Conservation (phyloP, 768 basidiomycete genomes). For the Royoungia palumana region DNA sequence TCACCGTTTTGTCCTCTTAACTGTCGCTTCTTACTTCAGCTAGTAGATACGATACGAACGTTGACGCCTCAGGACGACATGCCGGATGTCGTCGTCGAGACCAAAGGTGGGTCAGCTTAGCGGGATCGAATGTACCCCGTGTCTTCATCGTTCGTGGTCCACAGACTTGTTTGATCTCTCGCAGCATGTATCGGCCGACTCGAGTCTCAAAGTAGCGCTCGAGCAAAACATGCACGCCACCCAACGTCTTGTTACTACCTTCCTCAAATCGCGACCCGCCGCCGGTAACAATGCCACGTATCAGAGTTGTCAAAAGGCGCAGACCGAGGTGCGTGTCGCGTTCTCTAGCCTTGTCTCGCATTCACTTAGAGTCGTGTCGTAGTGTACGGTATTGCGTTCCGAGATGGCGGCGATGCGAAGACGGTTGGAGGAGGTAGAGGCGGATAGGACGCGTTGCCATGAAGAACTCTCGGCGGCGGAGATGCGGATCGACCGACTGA, state of each 20-base stretch:
- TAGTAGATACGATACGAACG: constrained; percentile 63
- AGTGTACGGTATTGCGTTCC: constrained; percentile 60
- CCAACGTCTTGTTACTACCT: constrained; percentile 53
- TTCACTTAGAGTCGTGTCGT: constrained; percentile 13
- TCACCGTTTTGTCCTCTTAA: not conserved
- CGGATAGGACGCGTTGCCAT: constrained; percentile 47
- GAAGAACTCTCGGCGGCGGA: constrained; percentile 54
- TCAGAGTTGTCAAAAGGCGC: constrained; percentile 48
- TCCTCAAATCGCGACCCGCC: constrained; percentile 40
- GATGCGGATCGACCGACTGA: constrained; percentile 58
- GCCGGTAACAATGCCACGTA: constrained; percentile 40
- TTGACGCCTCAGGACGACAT: constrained; percentile 53
- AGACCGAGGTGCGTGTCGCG: constrained; percentile 53
- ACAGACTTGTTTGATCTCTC: constrained; percentile 33
- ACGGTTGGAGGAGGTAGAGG: constrained; percentile 48
- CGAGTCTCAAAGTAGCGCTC: constrained; percentile 40
- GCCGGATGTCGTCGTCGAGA: constrained; percentile 39
- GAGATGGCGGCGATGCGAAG: constrained; percentile 50
- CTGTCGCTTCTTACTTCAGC: constrained; percentile 33
- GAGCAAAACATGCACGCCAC: constrained; percentile 57
- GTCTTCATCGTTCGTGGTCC: not conserved
- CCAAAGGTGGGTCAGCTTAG: constrained; percentile 34
- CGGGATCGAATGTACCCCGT: not conserved
- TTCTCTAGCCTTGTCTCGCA: not conserved
- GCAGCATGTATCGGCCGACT: constrained; percentile 30